Evolutionary conservation across 306 rosid species (phyloP).

Genomic region (Abrus pulchellus): DNA sequence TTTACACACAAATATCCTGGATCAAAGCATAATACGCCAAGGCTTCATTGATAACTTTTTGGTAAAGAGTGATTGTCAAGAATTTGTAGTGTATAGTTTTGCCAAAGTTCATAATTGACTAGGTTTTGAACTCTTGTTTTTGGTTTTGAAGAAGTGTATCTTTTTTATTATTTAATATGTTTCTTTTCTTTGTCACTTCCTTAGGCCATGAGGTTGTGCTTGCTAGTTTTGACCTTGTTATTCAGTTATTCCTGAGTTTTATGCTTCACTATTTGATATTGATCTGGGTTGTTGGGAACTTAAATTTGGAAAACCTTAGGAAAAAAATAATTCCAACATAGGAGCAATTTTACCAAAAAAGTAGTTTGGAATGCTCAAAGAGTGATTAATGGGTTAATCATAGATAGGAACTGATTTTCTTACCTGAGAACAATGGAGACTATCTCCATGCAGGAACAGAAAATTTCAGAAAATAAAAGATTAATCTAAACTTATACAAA

Average conservation of each 20-base stretch:
- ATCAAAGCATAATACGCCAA: not conserved
- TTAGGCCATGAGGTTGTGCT: not conserved
- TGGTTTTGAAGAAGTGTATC: not conserved
- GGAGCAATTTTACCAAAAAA: not conserved
- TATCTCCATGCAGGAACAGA: not conserved
- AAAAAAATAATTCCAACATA: not conserved
- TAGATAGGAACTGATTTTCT: not conserved
- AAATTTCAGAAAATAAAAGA: not conserved
- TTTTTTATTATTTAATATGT: not conserved
- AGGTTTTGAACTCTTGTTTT: conserved; percentile 10
- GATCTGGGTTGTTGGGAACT: not conserved
- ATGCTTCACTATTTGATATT: not conserved
- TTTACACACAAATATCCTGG: not conserved
- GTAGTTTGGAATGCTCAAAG: conserved; percentile 2
- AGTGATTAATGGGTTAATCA: not conserved
- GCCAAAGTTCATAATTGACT: conserved; percentile 10
- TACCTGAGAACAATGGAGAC: not conserved
- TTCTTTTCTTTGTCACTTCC: not conserved
- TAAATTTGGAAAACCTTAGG: not conserved
- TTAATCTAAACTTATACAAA: not conserved
- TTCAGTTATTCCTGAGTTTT: not conserved
- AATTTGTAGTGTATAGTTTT: not conserved
- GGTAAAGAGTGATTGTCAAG: not conserved
- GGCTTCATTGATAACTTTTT: not conserved
- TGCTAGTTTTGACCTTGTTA: not conserved